Evolutionary conservation across 2,329 filamentous ascomycete species (phyloP).

Genomic region (Huntiella abstrusa): DNA sequence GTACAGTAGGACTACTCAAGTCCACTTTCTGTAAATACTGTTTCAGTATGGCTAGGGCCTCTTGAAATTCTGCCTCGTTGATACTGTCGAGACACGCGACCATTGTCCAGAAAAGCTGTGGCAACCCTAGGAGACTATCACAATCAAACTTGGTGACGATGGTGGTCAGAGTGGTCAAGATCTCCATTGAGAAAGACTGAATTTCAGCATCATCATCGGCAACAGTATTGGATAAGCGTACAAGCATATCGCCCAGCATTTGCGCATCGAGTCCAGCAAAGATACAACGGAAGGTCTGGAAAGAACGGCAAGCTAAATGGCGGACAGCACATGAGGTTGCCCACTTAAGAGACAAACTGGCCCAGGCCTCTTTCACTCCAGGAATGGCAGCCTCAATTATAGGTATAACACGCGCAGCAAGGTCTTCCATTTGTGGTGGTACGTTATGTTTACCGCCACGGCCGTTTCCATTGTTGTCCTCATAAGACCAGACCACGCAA

Average conservation of each 20-base stretch:
- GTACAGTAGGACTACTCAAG: slow-evolving; percentile 49
- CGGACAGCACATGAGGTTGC: slow-evolving; percentile 91
- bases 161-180: slow-evolving; percentile 79
- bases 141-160: slow-evolving; percentile 72
- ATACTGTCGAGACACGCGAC: slow-evolving; percentile 94
- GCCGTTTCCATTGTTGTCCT: slow-evolving; percentile 69
- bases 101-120: slow-evolving; percentile 93
- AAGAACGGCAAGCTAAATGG: slow-evolving; percentile 88
- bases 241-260: slow-evolving; percentile 96
- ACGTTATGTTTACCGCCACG: slow-evolving; percentile 53
- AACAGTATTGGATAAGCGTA: slow-evolving; percentile 85
- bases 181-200: slow-evolving; percentile 95
- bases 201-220: slow-evolving; percentile 89
- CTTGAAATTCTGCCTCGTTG: slow-evolving; percentile 85
- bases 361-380: slow-evolving; percentile 79
- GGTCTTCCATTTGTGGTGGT: slow-evolving; percentile 67
- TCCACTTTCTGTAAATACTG: slow-evolving; percentile 72
- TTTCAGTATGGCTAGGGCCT: slow-evolving; percentile 80
- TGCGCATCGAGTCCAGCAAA: slow-evolving; percentile 74
- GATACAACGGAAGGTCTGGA: slow-evolving; percentile 92
- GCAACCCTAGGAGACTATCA: slow-evolving; percentile 68
- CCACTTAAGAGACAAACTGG: slow-evolving; percentile 77
- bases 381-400: slow-evolving; percentile 76
- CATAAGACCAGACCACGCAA: slow-evolving; percentile 81
- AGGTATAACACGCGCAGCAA: slow-evolving; percentile 64